Conservation (phyloP, 2,329 filamentous ascomycete genomes). For the Aureobasidium subglaciale region DNA sequence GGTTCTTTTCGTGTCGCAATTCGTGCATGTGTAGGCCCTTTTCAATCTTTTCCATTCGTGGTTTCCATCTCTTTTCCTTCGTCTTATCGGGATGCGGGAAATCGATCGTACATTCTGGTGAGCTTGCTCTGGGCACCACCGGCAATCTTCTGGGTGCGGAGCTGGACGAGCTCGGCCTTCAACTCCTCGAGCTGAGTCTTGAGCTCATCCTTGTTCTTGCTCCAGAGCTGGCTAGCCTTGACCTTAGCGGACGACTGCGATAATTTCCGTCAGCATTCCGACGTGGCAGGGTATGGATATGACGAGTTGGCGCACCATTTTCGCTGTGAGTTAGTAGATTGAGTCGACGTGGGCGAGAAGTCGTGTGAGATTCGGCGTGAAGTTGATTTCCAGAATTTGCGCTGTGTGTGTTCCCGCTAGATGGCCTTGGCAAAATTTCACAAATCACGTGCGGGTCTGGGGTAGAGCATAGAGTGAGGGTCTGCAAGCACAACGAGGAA, state of each 20-base stretch:
- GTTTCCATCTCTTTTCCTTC: constrained; percentile 11
- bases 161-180: constrained; percentile 91
- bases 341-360: constrained; percentile 3
- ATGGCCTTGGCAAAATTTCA: background rate
- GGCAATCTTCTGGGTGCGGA: constrained; percentile 97
- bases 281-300: constrained; percentile 12
- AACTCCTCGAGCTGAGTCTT: constrained; percentile 90
- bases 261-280: constrained; percentile 20
- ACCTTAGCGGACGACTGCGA: constrained; percentile 62
- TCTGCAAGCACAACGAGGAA: too few species aligned
- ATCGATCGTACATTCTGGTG: constrained; percentile 78
- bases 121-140: constrained; percentile 90
- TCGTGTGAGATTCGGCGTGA: constrained; percentile 16
- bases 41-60: constrained; percentile 10
- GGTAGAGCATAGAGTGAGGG: background rate
- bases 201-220: constrained; percentile 98
- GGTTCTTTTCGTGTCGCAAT: background rate
- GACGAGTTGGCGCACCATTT: constrained; percentile 25
- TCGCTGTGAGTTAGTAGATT: constrained; percentile 18
- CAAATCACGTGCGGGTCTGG: background rate
- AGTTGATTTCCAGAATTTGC: constrained; percentile 17
- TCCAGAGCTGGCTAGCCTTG: constrained; percentile 95
- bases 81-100: background rate
- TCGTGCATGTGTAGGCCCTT: constrained; percentile 12
- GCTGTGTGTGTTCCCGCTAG: constrained; percentile 19